Percentiles rank a stretch among this genome's conserved stretches.
phyloP scores from a whole-genome alignment of 2,329 filamentous ascomycete genomes.

The Hymenoscyphus fraxineus region DNA sequence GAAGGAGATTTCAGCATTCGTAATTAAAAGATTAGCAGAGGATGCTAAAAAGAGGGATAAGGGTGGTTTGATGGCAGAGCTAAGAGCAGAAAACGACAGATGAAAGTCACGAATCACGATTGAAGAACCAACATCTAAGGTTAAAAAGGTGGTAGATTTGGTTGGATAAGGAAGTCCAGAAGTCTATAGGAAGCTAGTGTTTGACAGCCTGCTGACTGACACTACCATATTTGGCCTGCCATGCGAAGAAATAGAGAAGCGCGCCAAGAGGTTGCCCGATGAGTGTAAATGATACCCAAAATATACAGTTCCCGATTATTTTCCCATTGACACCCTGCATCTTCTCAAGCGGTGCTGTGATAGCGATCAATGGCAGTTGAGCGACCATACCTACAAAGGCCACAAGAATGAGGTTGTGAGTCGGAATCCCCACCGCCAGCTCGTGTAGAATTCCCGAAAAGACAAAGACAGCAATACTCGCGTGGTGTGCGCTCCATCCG shows the following conservation, averaged over 20 bases:
- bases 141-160: neutral
- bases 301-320: slow-evolving; percentile 85
- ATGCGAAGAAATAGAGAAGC: slow-evolving; percentile 93
- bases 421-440: slow-evolving; percentile 86
- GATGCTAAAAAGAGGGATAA: slow-evolving; percentile 76
- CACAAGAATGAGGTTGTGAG: slow-evolving; percentile 84
- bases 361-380: slow-evolving; percentile 80
- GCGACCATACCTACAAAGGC: slow-evolving; percentile 93
- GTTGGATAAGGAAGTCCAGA: neutral
- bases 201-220: slow-evolving; percentile 46
- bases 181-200: slow-evolving; percentile 9
- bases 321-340: slow-evolving; percentile 72
- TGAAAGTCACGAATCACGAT: slow-evolving; percentile 5
- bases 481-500: slow-evolving; percentile 67
- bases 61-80: slow-evolving; percentile 73
- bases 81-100: slow-evolving; percentile 81
- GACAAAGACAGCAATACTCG: slow-evolving; percentile 80
- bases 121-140: neutral
- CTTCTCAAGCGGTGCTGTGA: slow-evolving; percentile 77
- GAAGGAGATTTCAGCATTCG: slow-evolving; percentile 70
- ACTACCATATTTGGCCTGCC: slow-evolving; percentile 95
- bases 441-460: slow-evolving; percentile 90
- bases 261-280: slow-evolving; percentile 92
- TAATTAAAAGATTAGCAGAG: slow-evolving; percentile 70
- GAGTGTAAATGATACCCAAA: slow-evolving; percentile 95